phyloP scores from a whole-genome alignment of 306 rosid genomes.

The Lithocarpus polystachyus region DNA sequence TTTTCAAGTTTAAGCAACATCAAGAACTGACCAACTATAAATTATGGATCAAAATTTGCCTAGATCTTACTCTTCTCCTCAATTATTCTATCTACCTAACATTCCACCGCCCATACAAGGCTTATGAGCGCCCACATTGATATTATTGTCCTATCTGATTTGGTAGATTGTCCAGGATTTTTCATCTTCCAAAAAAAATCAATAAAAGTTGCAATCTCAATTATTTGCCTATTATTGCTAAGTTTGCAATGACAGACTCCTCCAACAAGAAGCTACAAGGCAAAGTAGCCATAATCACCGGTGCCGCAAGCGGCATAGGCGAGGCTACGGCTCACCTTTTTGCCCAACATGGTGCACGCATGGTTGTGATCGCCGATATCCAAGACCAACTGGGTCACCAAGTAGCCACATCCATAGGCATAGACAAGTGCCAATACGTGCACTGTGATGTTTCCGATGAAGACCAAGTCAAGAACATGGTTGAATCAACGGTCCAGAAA shows the following conservation, averaged over 20 bases:
- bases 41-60: too few species aligned
- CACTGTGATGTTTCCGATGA: constrained; percentile 56
- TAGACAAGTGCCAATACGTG: constrained; percentile 29
- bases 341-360: constrained; percentile 34
- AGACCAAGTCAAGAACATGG: constrained; percentile 38
- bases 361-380: constrained; percentile 53
- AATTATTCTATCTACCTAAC: too few species aligned
- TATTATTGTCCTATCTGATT: too few species aligned
- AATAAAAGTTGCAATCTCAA: too few species aligned
- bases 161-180: too few species aligned
- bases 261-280: constrained; percentile 24
- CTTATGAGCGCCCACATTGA: too few species aligned
- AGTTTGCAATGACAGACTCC: constrained; percentile 11
- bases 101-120: too few species aligned
- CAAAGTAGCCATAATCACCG: constrained; percentile 49
- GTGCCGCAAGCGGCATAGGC: constrained; percentile 67
- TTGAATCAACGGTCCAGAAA: constrained; percentile 30
- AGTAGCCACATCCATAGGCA: constrained; percentile 46
- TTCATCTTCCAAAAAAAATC: too few species aligned
- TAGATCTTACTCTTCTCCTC: too few species aligned
- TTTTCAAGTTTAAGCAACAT: too few species aligned
- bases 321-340: constrained; percentile 49
- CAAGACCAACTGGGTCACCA: constrained; percentile 40
- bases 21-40: too few species aligned
- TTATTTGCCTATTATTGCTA: too few species aligned